Conservation (phyloP, 495 filamentous ascomycete genomes). For the Aspergillus sclerotiicarbonarius region DNA sequence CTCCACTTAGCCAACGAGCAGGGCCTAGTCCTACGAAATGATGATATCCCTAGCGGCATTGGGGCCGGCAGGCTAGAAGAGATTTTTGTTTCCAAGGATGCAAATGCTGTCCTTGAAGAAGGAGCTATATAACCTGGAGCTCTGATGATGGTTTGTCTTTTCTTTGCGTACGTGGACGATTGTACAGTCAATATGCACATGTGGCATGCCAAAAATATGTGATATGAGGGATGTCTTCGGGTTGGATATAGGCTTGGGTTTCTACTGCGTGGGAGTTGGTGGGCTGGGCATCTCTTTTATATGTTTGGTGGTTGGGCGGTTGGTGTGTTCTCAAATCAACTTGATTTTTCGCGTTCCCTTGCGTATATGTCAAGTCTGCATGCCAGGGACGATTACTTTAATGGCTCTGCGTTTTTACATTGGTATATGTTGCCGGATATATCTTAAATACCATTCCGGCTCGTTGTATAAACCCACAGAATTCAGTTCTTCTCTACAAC, state of each 20-base stretch:
- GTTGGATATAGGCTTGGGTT: slow-evolving; percentile 9
- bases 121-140: slow-evolving; percentile 25
- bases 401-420: not conserved
- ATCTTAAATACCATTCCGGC: no score
- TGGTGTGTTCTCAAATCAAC: not conserved
- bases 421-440: not conserved
- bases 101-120: slow-evolving; percentile 42
- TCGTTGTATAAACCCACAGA: no score
- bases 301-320: not conserved
- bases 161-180: slow-evolving; percentile 5
- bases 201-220: slow-evolving; percentile 11
- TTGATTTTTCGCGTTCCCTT: not conserved
- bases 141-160: not conserved
- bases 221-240: slow-evolving; percentile 16
- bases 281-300: not conserved
- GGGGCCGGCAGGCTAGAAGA: slow-evolving; percentile 38
- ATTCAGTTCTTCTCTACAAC: no score
- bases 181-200: slow-evolving; percentile 25
- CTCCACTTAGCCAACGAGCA: slow-evolving; percentile 97
- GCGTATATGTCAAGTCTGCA: not conserved
- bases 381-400: not conserved
- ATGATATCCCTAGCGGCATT: slow-evolving; percentile 32
- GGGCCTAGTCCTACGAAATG: slow-evolving; percentile 66
- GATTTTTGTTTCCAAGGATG: slow-evolving; percentile 43
- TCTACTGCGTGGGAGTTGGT: slow-evolving; percentile 32